Evolutionary conservation across 2,329 filamentous ascomycete species (phyloP).

Genomic region (Endoconidiophora polonica): DNA sequence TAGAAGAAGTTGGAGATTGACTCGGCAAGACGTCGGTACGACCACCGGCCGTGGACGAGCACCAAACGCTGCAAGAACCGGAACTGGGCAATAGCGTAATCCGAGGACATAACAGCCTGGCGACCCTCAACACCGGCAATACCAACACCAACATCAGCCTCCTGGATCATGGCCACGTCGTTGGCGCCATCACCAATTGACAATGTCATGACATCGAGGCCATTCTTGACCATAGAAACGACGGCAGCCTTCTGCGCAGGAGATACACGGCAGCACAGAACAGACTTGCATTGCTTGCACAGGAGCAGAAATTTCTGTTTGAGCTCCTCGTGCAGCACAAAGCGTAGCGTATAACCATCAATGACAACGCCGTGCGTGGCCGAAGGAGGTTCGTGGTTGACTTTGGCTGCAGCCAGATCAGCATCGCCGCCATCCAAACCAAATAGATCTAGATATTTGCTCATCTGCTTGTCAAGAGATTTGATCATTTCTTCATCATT

Average conservation of each 20-base stretch:
- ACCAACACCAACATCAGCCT: conserved; percentile 89
- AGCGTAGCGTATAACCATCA: conserved; percentile 81
- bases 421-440: conserved; percentile 69
- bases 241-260: conserved; percentile 96
- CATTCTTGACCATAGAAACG: conserved; percentile 85
- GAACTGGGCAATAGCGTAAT: conserved; percentile 92
- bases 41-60: conserved; percentile 85
- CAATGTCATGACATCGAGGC: conserved; percentile 88
- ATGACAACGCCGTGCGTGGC: conserved; percentile 87
- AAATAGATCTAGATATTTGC: conserved; percentile 57
- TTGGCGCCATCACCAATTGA: conserved; percentile 79
- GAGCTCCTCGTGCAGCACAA: conserved; percentile 65
- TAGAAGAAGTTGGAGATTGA: conserved; percentile 99
- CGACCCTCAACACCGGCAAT: conserved; percentile 86
- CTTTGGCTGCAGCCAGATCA: conserved; percentile 62
- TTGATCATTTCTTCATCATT: conserved; percentile 34
- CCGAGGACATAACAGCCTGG: conserved; percentile 89
- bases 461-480: conserved; percentile 52
- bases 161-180: conserved; percentile 95
- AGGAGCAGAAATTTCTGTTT: conserved; percentile 87
- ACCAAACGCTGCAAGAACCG: conserved; percentile 71
- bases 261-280: conserved; percentile 93
- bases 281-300: conserved; percentile 93
- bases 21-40: conserved; percentile 85
- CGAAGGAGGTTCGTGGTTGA: conserved; percentile 71